Evolutionary conservation across 805 yeast genomes (phyloP).

Genomic region (Maudiozyma bulderi): DNA sequence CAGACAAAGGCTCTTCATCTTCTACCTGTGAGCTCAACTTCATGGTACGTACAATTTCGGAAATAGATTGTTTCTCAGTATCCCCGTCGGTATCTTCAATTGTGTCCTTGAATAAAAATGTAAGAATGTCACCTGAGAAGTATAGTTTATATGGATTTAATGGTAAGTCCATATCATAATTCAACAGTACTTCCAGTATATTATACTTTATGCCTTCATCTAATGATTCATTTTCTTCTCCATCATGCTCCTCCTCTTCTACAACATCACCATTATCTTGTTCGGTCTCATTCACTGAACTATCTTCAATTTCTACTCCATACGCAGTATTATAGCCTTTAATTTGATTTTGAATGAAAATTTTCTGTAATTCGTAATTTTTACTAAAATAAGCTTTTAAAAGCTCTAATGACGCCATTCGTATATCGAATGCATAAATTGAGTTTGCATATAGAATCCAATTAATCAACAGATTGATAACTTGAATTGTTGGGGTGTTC

Average conservation of each 20-base stretch:
- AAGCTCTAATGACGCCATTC: conserved; percentile 62
- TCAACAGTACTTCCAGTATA: conserved; percentile 60
- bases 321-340: conserved; percentile 28
- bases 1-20: conserved; percentile 50
- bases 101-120: conserved; percentile 39
- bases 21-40: conserved; percentile 39
- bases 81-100: conserved; percentile 22
- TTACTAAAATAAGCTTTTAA: conserved; percentile 59
- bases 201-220: conserved; percentile 31
- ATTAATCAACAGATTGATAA: conserved; percentile 59
- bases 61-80: conserved; percentile 43
- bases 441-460: conserved; percentile 80
- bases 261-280: conserved; percentile 4
- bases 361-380: conserved; percentile 50
- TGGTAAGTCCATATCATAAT: conserved; percentile 60
- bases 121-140: conserved; percentile 65
- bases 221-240: conserved; percentile 23
- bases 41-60: conserved; percentile 40
- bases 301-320: conserved; percentile 13
- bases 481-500: conserved; percentile 45
- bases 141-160: conserved; percentile 81
- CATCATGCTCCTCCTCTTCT: neutral
- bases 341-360: conserved; percentile 62
- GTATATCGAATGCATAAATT: conserved; percentile 71
- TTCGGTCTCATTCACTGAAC: neutral